phyloP scores from a whole-genome alignment of 1,284 basidiomycete species.

The Lignosus rhinocerotis region DNA sequence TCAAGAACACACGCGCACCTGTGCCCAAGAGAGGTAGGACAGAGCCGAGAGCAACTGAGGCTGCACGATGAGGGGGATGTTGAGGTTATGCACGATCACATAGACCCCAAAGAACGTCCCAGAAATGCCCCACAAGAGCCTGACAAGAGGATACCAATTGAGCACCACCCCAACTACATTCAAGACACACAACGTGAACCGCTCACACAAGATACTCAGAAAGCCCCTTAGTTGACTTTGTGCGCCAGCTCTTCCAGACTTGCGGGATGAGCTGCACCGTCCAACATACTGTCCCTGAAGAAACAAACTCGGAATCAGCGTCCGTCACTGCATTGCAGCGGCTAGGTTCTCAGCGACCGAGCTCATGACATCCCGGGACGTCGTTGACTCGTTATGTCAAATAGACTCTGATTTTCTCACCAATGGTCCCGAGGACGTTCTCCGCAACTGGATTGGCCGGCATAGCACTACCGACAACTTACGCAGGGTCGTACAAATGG shows the following conservation, averaged over 20 bases:
- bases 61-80: conserved; percentile 75
- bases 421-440: conserved; percentile 63
- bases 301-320: neutral
- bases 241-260: conserved; percentile 73
- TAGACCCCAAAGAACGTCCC: conserved; percentile 72
- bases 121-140: conserved; percentile 67
- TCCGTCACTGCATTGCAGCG: neutral
- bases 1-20: conserved; percentile 39
- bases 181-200: too few relatives aligned
- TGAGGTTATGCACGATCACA: conserved; percentile 64
- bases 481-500: too few relatives aligned
- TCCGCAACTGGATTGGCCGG: conserved; percentile 46
- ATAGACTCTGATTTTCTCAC: conserved; percentile 30
- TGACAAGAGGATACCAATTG: conserved; percentile 24
- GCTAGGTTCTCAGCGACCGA: neutral
- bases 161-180: too few relatives aligned
- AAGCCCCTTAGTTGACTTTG: conserved; percentile 72
- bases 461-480: conserved; percentile 29
- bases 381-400: too few relatives aligned
- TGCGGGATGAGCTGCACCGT: conserved; percentile 74
- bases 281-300: conserved; percentile 66
- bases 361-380: too few relatives aligned
- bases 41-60: conserved; percentile 74
- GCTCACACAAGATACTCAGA: conserved; percentile 68
- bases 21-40: conserved; percentile 64